These are phyloP conservation scores for Lecanoromycetidae sp. DNA, from an alignment of 2,329 filamentous ascomycete species.

Conservation along the genomic window DNA sequence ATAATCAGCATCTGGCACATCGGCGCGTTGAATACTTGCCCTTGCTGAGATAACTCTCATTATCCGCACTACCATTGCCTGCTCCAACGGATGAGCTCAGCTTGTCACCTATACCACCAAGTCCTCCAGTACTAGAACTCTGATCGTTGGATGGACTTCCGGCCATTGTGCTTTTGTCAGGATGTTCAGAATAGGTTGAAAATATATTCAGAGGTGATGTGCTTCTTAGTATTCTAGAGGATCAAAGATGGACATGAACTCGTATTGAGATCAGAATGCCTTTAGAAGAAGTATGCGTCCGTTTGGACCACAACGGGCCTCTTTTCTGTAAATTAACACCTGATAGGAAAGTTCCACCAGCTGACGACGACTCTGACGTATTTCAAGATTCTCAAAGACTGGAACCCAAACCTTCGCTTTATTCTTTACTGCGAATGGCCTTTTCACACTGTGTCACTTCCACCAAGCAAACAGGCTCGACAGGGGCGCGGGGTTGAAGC, in stretches of 20 bases:
- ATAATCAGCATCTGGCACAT: constrained; percentile 1
- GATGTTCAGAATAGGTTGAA: no score
- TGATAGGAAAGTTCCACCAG: neutral
- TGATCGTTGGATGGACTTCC: constrained; percentile 12
- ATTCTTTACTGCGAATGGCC: no score
- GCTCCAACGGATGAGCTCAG: constrained; percentile 61
- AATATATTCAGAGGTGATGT: neutral
- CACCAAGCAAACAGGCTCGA: no score
- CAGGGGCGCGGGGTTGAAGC: neutral
- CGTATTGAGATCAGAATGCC: no score
- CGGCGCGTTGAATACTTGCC: constrained; percentile 35
- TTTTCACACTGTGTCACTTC: neutral
- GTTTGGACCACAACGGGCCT: no score
- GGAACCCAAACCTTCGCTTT: no score
- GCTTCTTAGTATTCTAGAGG: no score
- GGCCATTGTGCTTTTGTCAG: neutral
- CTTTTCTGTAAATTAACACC: no score
- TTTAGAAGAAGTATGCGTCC: no score
- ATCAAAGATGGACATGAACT: no score
- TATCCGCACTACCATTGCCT: constrained; percentile 58
- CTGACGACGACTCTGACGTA: neutral
- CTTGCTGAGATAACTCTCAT: constrained; percentile 71
- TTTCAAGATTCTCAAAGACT: neutral
- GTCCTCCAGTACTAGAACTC: constrained; percentile 32
- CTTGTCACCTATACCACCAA: constrained; percentile 55